Evolutionary conservation across 23 red algal genomes (phyloP), one percentile per base, ranked within the genome.

Genomic region (Pyropia yezoensis): DNA sequence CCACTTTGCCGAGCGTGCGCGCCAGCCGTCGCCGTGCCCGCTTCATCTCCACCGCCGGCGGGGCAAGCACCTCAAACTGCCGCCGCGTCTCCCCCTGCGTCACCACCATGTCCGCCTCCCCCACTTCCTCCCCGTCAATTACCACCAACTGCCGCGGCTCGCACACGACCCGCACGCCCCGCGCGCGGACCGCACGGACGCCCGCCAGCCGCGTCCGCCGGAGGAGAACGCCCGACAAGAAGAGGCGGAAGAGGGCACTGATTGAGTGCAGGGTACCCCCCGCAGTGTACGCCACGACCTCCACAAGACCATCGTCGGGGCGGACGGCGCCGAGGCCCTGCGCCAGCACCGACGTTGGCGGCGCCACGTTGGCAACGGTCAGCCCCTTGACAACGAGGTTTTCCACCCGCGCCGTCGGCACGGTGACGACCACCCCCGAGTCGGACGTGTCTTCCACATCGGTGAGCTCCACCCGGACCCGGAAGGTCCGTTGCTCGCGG

Each of bases 281-380:
- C 21, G 51, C 33, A 1, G 67, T 18, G 4, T 77, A 30, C 58
- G 71, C 76, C 22, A 88, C 74, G 17, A 73, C 64, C 49, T 88
- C 83, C 28, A 88, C 17, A 25, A 71, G 45, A 15, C 66, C 83
- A 62, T 79, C 83, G 33, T 88, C 74, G 19, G 74, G 83, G 24
- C 22, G 24, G 14, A 79, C 50, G 7, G 50, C 14, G 47, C 83
- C 83, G 13, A 88, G 39, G 34, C 83, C 83, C 12, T 77, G 73
- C 26, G 83, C 73, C 45, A 88, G 39, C 19, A 79, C 83, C 17
- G 62, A 63, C 3, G 83, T 74, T 0, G 73, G 34, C 20, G 74
- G 83, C 28, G 83, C 83, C 2, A 67, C 65, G 61, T 88, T 88
- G 17, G 74, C 66, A 3, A 88, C 60, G 11, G 83, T 88, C 18